A percentile compares a stretch with the other conserved stretches of the same genome.
phyloP scores from a whole-genome alignment of 371 early-diverging fungal species.

The Syncephalis fuscata region DNA sequence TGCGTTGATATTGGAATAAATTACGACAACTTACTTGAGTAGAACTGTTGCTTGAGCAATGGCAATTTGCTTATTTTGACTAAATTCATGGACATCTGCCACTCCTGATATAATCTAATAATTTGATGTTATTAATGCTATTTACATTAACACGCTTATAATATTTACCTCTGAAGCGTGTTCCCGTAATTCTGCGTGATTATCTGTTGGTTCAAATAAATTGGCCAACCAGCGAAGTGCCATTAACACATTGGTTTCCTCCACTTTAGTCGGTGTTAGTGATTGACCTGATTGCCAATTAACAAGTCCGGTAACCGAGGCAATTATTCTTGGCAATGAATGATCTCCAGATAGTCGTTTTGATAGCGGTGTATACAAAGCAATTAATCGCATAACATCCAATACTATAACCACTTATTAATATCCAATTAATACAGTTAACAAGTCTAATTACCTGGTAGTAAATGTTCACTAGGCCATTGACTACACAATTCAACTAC shows the following conservation, averaged over 20 bases:
- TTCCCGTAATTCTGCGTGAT: not conserved
- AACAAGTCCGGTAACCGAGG: constrained; percentile 8
- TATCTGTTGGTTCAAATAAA: constrained; percentile 9
- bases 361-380: constrained; percentile 21
- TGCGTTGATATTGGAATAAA: too few species aligned
- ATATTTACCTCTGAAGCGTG: constrained; percentile 1
- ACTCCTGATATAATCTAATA: too few species aligned
- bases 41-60: too few species aligned
- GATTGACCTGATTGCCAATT: constrained; percentile 5
- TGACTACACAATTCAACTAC: constrained; percentile 8
- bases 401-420: constrained; percentile 19
- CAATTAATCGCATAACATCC: constrained; percentile 61
- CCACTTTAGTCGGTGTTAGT: constrained; percentile 1
- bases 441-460: too few species aligned
- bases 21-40: too few species aligned
- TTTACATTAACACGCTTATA: too few species aligned
- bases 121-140: too few species aligned
- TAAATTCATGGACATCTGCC: too few species aligned
- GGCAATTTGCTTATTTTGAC: too few species aligned
- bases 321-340: constrained; percentile 7
- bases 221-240: constrained; percentile 15
- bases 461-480: constrained; percentile 17
- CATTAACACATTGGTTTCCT: constrained; percentile 18
- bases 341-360: constrained; percentile 1
- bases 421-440: too few species aligned